Conservation (phyloP, 2,329 filamentous ascomycete species). For the Aureobasidium uvarum region DNA sequence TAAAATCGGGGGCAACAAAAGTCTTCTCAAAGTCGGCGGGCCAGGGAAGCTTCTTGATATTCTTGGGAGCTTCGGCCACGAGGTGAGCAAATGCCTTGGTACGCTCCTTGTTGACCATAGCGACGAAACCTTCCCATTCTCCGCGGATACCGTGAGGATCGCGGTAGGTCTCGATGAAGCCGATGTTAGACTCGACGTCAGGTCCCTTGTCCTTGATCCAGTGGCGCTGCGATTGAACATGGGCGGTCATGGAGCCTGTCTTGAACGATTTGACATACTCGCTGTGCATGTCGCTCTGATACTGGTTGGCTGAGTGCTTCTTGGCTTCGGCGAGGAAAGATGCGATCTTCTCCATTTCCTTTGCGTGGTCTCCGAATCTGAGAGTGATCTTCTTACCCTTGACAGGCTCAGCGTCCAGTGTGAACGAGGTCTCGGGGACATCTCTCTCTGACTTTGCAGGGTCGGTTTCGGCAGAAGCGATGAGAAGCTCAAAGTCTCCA, state of each 20-base stretch:
- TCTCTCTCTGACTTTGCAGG: conserved; percentile 45
- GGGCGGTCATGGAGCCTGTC: conserved; percentile 51
- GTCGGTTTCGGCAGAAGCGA: conserved; percentile 47
- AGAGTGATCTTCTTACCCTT: conserved; percentile 49
- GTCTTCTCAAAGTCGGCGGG: conserved; percentile 86
- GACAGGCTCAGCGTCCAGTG: conserved; percentile 41
- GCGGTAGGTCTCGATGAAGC: conserved; percentile 56
- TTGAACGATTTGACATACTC: conserved; percentile 51
- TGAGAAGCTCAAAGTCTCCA: conserved; percentile 49
- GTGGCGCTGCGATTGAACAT: conserved; percentile 51
- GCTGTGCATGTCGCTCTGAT: conserved; percentile 43
- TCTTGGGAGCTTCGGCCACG: conserved; percentile 72
- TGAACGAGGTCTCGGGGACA: conserved; percentile 48
- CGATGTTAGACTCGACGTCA: conserved; percentile 53
- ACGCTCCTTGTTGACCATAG: conserved; percentile 81
- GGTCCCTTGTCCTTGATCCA: conserved; percentile 56
- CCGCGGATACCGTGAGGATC: conserved; percentile 55
- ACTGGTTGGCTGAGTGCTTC: conserved; percentile 49
- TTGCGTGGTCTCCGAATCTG: conserved; percentile 48
- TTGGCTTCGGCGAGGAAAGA: conserved; percentile 48
- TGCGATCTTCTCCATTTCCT: conserved; percentile 50
- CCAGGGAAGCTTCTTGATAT: conserved; percentile 93
- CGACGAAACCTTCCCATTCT: conserved; percentile 55
- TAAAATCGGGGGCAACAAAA: conserved; percentile 94
- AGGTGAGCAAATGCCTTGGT: conserved; percentile 84